Conservation (phyloP, 192 early-diverging fungal species). For the Backusella sp. region DNA sequence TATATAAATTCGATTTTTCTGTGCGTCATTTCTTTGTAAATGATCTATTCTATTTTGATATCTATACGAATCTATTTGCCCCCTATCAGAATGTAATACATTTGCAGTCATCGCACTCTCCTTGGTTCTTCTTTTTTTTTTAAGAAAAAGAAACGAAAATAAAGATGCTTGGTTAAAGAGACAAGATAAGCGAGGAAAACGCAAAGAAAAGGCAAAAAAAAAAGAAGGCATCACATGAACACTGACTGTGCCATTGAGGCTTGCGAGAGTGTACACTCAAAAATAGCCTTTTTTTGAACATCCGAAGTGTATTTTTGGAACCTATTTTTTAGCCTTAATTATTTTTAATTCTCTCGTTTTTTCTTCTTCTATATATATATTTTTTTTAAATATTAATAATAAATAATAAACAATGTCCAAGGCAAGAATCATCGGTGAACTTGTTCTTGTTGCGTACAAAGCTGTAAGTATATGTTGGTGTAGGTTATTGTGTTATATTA, state of each 20-base stretch:
- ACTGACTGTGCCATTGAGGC: neutral
- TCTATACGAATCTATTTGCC: no score
- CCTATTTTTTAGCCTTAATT: neutral
- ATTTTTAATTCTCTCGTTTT: neutral
- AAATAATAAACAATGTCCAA: conserved; percentile 16
- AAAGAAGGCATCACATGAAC: neutral
- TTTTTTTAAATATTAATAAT: neutral
- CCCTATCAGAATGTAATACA: no score
- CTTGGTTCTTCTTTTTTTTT: no score
- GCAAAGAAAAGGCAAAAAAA: neutral
- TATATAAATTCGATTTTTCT: neutral
- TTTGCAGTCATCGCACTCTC: no score
- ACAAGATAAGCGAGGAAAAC: no score
- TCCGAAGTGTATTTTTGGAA: neutral
- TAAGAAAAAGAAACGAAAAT: no score
- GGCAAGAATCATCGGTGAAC: conserved; percentile 33
- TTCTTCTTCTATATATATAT: neutral
- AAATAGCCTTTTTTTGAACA: neutral
- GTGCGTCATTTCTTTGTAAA: no score
- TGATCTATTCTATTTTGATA: no score
- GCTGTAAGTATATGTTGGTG: conserved; percentile 26
- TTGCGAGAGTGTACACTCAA: neutral
- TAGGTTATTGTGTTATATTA: neutral
- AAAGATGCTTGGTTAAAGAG: no score
- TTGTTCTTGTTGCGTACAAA: conserved; percentile 40